Percentiles rank a stretch among this genome's conserved stretches.
phyloP scores from a whole-genome alignment of 768 basidiomycete species.

The Aureoboletus auriporus region DNA sequence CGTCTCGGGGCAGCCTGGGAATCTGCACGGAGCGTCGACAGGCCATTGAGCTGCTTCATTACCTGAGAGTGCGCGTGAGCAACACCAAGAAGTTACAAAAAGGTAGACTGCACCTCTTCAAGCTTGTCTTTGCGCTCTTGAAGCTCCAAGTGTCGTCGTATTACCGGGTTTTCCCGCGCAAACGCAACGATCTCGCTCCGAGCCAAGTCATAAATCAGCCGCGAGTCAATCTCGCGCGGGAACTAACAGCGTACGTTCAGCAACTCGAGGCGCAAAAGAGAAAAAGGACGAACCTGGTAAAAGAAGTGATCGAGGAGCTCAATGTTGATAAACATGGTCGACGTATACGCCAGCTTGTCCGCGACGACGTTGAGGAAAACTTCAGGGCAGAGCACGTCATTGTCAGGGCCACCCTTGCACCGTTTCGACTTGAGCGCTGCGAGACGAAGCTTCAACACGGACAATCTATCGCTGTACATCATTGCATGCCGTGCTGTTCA shows the following conservation, averaged over 20 bases:
- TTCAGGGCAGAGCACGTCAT: conserved; percentile 90
- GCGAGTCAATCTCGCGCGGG: conserved; percentile 94
- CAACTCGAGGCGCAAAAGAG: background rate
- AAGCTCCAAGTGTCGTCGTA: conserved; percentile 83
- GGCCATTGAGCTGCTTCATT: conserved; percentile 91
- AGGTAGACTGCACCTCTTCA: conserved; percentile 63
- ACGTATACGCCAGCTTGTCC: conserved; percentile 93
- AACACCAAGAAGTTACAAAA: background rate
- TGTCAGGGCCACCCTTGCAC: conserved; percentile 84
- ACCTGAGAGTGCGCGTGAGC: conserved; percentile 47
- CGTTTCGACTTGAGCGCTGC: conserved; percentile 85
- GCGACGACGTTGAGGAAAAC: conserved; percentile 96
- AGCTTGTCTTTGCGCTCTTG: conserved; percentile 98
- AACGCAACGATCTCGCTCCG: conserved; percentile 86
- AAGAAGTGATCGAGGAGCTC: conserved; percentile 98
- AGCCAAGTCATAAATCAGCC: conserved; percentile 90
- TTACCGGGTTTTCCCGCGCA: conserved; percentile 91
- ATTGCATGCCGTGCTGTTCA: conserved; percentile 83
- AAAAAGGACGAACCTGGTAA: conserved; percentile 68
- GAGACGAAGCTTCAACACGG: conserved; percentile 81
- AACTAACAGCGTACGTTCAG: conserved; percentile 50
- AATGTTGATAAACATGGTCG: conserved; percentile 98
- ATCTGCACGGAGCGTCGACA: conserved; percentile 86
- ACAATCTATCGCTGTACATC: conserved; percentile 77
- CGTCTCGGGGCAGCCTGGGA: conserved; percentile 69